These are phyloP conservation scores for Arabidopsis arenosa DNA, from an alignment of 345 rosid genomes.

Conservation along the genomic window DNA sequence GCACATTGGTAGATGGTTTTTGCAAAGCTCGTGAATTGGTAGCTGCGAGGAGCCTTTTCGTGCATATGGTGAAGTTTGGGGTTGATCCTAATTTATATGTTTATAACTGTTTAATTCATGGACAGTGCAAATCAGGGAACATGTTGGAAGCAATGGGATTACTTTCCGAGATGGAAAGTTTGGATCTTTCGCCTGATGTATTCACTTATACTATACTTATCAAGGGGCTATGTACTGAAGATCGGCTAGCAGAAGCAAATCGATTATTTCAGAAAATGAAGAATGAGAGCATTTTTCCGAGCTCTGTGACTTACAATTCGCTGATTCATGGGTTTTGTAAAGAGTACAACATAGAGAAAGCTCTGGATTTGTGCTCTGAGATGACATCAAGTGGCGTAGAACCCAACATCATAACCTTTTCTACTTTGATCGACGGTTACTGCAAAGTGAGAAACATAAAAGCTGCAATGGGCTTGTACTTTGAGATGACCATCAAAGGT, in stretches of 20 bases:
- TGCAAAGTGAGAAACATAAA: slow-evolving; percentile 63
- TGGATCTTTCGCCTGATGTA: slow-evolving; percentile 56
- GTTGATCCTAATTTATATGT: slow-evolving; percentile 61
- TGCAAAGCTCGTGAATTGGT: slow-evolving; percentile 58
- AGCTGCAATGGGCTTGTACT: slow-evolving; percentile 61
- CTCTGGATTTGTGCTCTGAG: slow-evolving; percentile 61
- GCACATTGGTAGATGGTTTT: slow-evolving; percentile 60
- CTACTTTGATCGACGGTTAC: slow-evolving; percentile 65
- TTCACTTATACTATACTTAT: slow-evolving; percentile 68
- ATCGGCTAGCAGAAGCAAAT: slow-evolving; percentile 53
- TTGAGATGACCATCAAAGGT: slow-evolving; percentile 68
- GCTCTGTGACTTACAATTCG: slow-evolving; percentile 63
- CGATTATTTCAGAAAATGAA: slow-evolving; percentile 55
- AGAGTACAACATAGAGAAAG: slow-evolving; percentile 56
- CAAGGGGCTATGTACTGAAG: slow-evolving; percentile 50
- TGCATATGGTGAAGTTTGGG: slow-evolving; percentile 60
- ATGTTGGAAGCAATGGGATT: slow-evolving; percentile 52
- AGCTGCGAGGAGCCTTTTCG: slow-evolving; percentile 55
- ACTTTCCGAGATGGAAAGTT: slow-evolving; percentile 57
- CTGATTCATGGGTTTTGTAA: slow-evolving; percentile 67
- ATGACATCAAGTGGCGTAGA: slow-evolving; percentile 59
- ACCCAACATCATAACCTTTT: slow-evolving; percentile 63
- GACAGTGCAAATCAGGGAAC: slow-evolving; percentile 55
- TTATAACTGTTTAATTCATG: slow-evolving; percentile 67
- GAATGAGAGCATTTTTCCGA: slow-evolving; percentile 52